Base-by-base conservation (phyloP, 371 early-diverging fungal species). In the Phascolomyces articulosus region DNA sequence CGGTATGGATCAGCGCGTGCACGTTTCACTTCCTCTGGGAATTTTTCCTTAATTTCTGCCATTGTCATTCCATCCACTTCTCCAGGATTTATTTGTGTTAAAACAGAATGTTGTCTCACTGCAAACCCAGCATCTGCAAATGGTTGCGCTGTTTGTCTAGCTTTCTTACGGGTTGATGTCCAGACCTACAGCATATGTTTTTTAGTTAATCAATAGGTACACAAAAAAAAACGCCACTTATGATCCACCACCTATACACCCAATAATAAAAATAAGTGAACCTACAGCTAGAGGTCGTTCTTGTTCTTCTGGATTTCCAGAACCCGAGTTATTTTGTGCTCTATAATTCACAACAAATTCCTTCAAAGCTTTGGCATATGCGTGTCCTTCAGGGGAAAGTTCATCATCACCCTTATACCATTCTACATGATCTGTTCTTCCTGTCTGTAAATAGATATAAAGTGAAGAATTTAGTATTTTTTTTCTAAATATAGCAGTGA, bases 31-130 rank as follows among this genome's bases (percentile, higher is more conserved):
- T 96, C 97, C 16, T 87, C 84, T 3, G 97, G 96, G 76, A 85
- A 94, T 72, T 82, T 82, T 51, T 76, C 47, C 65, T 85, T 87
- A 65, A 98, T 93, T 62, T 94, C 89, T n/a, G 88, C 90, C 26
- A 87, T 80, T 0, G 93, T 90, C 71, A 96, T 65, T 40, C 90
- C 93, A 69, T 95, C 95, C 65, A 89, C 91, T 10, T 89, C 88
- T 10, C 98, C 98, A 1, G 93, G 88, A 72, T 95, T 91, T 29
- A 95, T 66, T 64, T 95, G 96, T 62, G 87, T 91, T 66, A 95
- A 72, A 53, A 84, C 85, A 40, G 90, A 85, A 65, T 89, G 86
- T 60, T 89, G 89, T 18, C 79, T 63, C 15, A 85, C 78, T 58
- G 69, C 61, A 38, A 70, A 62, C 41, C 77, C 75, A 68, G 71